Conservation (phyloP, 208 protist species). For the Angomonas ambiguus region DNA sequence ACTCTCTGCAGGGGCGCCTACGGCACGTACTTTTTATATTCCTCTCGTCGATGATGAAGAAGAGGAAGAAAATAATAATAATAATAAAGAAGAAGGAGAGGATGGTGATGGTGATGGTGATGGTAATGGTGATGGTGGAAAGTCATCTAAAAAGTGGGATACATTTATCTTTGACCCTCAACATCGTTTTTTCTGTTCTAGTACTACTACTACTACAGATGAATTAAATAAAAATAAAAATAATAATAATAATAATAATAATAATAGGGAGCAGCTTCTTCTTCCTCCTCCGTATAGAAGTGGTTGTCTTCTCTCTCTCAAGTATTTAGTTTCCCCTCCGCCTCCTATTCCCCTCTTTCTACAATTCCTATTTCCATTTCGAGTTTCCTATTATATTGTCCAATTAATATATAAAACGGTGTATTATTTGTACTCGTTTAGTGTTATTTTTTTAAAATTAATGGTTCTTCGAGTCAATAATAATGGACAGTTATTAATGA, state of each 20-base stretch:
- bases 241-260: too few relatives aligned
- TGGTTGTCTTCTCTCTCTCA: slow-evolving; percentile 25
- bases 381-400: slow-evolving; percentile 50
- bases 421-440: slow-evolving; percentile 33
- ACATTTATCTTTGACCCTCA: background rate
- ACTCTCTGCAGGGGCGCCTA: slow-evolving; percentile 25
- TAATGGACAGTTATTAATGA: slow-evolving; percentile 62
- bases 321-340: slow-evolving; percentile 28
- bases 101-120: background rate
- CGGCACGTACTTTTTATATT: slow-evolving; percentile 23
- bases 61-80: slow-evolving; percentile 4
- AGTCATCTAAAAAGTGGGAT: too few relatives aligned
- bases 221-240: too few relatives aligned
- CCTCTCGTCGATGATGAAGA: slow-evolving; percentile 9
- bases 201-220: too few relatives aligned
- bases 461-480: slow-evolving; percentile 61
- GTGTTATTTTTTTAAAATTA: slow-evolving; percentile 35
- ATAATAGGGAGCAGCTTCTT: too few relatives aligned
- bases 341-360: slow-evolving; percentile 54
- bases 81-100: slow-evolving; percentile 1
- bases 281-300: too few relatives aligned
- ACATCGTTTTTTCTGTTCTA: too few relatives aligned
- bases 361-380: slow-evolving; percentile 38
- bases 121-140: background rate
- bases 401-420: slow-evolving; percentile 54